Conservation (phyloP, 345 rosid species). For the Kandelia obovata region DNA sequence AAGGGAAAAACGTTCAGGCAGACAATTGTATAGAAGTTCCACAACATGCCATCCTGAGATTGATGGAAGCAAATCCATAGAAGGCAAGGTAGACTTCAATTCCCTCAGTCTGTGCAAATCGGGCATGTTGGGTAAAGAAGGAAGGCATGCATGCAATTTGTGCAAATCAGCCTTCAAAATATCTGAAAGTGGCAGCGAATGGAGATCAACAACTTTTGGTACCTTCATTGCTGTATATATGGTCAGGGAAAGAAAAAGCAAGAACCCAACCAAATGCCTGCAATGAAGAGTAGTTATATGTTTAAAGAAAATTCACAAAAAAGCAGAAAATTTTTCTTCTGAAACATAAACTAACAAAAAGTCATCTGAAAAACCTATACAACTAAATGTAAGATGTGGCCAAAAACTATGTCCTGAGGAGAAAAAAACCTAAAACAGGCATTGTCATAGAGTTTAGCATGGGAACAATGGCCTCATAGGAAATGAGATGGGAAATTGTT, state of each 20-base stretch:
- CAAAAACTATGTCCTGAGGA: no score
- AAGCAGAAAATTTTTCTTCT: background rate
- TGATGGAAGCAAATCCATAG: slow-evolving; percentile 40
- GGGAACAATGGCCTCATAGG: no score
- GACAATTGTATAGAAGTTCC: slow-evolving; percentile 80
- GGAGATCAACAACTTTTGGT: slow-evolving; percentile 78
- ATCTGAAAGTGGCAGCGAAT: slow-evolving; percentile 69
- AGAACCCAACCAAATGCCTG: slow-evolving; percentile 99
- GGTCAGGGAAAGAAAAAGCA: slow-evolving; percentile 81
- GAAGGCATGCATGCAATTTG: slow-evolving; percentile 59
- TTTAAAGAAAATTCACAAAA: background rate
- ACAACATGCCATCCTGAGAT: slow-evolving; percentile 61
- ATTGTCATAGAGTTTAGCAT: no score
- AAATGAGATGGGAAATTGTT: no score
- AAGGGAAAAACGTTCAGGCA: slow-evolving; percentile 74
- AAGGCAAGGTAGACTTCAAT: slow-evolving; percentile 36
- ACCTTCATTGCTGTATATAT: slow-evolving; percentile 79
- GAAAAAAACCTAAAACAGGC: no score
- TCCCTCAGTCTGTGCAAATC: slow-evolving; percentile 49
- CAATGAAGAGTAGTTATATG: slow-evolving; percentile 17
- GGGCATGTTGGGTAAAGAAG: slow-evolving; percentile 62
- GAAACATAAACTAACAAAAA: background rate
- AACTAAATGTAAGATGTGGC: no score
- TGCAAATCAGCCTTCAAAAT: slow-evolving; percentile 71
- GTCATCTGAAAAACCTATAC: no score